Conservation (phyloP, 257 asterid species). For the Solanum raphanifolium region DNA sequence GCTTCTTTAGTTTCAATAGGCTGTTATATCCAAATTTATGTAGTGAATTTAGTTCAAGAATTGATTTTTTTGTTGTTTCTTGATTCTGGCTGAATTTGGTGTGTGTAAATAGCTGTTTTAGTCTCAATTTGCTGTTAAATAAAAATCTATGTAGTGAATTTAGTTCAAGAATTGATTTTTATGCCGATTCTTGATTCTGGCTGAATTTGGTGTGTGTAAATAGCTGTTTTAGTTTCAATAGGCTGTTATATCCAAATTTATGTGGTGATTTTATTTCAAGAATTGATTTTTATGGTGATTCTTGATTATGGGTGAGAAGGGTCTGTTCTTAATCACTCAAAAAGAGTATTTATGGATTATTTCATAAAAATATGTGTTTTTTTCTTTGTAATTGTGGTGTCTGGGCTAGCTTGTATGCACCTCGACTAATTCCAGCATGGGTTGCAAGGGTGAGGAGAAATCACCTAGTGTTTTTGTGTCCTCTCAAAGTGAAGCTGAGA, state of each 20-base stretch:
- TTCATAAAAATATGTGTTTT: not conserved
- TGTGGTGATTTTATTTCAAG: not conserved
- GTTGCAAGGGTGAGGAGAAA: not conserved
- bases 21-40: not conserved
- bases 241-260: not conserved
- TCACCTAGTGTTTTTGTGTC: not conserved
- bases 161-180: not conserved
- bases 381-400: not conserved
- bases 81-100: too few species aligned
- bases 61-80: not conserved
- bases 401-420: not conserved
- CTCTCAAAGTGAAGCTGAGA: not conserved
- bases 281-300: not conserved
- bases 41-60: not conserved
- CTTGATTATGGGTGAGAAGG: not conserved
- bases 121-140: not conserved
- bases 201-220: too few species aligned
- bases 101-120: too few species aligned
- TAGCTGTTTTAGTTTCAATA: too few species aligned
- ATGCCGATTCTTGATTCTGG: not conserved
- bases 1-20: not conserved
- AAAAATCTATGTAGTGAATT: not conserved
- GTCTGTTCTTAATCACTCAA: not conserved
- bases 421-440: not conserved
- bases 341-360: not conserved